Evolutionary conservation across 768 basidiomycete genomes (phyloP).

Genomic region (Hebeloma cylindrosporum): DNA sequence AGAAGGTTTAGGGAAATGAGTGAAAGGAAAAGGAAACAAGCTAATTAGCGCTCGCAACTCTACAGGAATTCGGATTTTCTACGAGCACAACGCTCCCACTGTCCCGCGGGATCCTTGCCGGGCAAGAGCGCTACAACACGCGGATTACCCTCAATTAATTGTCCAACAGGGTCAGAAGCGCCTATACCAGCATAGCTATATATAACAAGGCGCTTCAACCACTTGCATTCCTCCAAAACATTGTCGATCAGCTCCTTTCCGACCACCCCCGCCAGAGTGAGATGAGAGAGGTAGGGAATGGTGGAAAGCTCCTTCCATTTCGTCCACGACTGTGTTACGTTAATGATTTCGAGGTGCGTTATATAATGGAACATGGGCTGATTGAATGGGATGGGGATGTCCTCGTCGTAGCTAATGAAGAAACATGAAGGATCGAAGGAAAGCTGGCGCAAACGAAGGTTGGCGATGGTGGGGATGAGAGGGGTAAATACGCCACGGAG

Average conservation of each 20-base stretch:
- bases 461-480: neutral
- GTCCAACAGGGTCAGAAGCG: too few species aligned
- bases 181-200: too few species aligned
- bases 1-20: too few species aligned
- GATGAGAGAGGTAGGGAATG: constrained; percentile 19
- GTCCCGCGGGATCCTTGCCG: too few species aligned
- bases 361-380: neutral
- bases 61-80: too few species aligned
- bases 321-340: constrained; percentile 13
- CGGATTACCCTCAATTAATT: too few species aligned
- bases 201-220: too few species aligned
- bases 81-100: too few species aligned
- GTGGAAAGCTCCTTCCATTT: constrained; percentile 16
- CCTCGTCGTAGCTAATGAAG: neutral
- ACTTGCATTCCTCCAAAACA: constrained; percentile 10
- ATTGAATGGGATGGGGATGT: constrained; percentile 1
- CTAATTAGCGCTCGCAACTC: too few species aligned
- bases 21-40: too few species aligned
- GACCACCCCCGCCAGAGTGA: constrained; percentile 15
- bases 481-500: neutral
- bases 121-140: too few species aligned
- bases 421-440: constrained; percentile 5
- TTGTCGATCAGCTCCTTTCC: constrained; percentile 12
- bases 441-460: constrained; percentile 1
- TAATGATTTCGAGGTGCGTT: constrained; percentile 15